Evolutionary conservation across 139 green algal genomes (phyloP).

Genomic region (Tetraselmis chui): DNA sequence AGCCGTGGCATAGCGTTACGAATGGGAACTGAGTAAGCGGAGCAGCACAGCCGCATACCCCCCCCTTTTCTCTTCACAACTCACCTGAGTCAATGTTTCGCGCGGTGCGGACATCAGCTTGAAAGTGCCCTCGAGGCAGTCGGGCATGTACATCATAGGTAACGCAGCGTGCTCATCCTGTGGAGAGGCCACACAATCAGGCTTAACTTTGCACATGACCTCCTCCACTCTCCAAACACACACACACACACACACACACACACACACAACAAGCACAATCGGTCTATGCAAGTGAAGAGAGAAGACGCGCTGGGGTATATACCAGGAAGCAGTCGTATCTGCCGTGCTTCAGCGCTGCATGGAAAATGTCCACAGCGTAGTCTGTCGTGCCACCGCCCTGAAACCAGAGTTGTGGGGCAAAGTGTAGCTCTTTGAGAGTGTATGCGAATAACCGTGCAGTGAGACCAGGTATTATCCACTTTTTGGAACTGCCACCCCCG

Average conservation of each 20-base stretch:
- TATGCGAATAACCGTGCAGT: too few species aligned
- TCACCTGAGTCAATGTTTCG: slow-evolving; percentile 22
- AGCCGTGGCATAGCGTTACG: not conserved
- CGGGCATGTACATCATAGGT: slow-evolving; percentile 59
- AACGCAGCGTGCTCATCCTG: slow-evolving; percentile 27
- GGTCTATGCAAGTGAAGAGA: too few species aligned
- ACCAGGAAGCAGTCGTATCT: slow-evolving; percentile 54
- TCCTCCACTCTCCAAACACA: too few species aligned
- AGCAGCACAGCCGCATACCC: too few species aligned
- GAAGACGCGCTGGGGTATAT: too few species aligned
- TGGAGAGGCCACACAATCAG: too few species aligned
- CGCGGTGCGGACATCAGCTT: slow-evolving; percentile 44
- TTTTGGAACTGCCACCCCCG: not conserved
- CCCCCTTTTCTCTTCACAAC: too few species aligned
- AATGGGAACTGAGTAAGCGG: too few species aligned
- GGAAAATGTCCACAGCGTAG: slow-evolving; percentile 65
- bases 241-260: too few species aligned
- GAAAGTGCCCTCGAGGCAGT: slow-evolving; percentile 51
- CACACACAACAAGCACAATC: too few species aligned
- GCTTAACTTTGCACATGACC: too few species aligned
- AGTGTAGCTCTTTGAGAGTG: not conserved
- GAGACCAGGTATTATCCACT: too few species aligned
- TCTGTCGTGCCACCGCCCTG: slow-evolving; percentile 61
- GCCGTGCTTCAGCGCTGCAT: slow-evolving; percentile 32
- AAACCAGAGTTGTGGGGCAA: not conserved